Evolutionary conservation across 352 stramenopile species (phyloP).

Genomic region (Phytophthora cryptogea): DNA sequence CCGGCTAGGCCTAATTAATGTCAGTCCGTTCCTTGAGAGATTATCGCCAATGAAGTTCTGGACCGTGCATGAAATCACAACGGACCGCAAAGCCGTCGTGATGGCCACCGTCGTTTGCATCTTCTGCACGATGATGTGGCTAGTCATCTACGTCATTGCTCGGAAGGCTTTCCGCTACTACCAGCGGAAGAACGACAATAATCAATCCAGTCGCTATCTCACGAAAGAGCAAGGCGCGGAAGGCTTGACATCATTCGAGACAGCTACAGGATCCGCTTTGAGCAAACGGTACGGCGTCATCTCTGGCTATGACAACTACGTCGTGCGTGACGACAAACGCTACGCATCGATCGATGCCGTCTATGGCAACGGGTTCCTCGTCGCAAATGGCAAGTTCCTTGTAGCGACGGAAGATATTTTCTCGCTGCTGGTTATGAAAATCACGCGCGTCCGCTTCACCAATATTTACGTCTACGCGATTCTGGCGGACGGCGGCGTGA

Average conservation of each 20-base stretch:
- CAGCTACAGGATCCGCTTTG: slow-evolving; percentile 14
- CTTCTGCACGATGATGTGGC: slow-evolving; percentile 17
- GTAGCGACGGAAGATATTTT: slow-evolving; percentile 39
- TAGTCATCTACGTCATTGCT: slow-evolving; percentile 29
- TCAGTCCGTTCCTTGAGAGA: slow-evolving; percentile 11
- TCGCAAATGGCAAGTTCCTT: slow-evolving; percentile 41
- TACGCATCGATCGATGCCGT: slow-evolving; percentile 44
- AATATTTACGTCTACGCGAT: slow-evolving; percentile 44
- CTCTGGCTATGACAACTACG: slow-evolving; percentile 47
- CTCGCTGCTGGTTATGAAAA: slow-evolving; percentile 38
- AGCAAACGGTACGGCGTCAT: slow-evolving; percentile 41
- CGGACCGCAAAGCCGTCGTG: slow-evolving; percentile 16
- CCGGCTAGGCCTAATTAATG: slow-evolving; percentile 16
- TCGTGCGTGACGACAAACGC: slow-evolving; percentile 32
- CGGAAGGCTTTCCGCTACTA: slow-evolving; percentile 28
- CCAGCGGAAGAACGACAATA: not conserved
- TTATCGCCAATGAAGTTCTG: slow-evolving; percentile 28
- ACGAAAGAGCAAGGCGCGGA: not conserved
- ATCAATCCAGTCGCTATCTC: too few species aligned
- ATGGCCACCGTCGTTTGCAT: slow-evolving; percentile 24
- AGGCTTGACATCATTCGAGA: slow-evolving; percentile 25
- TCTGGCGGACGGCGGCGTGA: slow-evolving; percentile 25
- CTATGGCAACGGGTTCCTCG: slow-evolving; percentile 39
- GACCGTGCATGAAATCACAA: slow-evolving; percentile 20
- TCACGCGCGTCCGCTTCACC: slow-evolving; percentile 25